phyloP scores from a whole-genome alignment of 176 grass and related monocot genomes.

The Oryza meridionalis region DNA sequence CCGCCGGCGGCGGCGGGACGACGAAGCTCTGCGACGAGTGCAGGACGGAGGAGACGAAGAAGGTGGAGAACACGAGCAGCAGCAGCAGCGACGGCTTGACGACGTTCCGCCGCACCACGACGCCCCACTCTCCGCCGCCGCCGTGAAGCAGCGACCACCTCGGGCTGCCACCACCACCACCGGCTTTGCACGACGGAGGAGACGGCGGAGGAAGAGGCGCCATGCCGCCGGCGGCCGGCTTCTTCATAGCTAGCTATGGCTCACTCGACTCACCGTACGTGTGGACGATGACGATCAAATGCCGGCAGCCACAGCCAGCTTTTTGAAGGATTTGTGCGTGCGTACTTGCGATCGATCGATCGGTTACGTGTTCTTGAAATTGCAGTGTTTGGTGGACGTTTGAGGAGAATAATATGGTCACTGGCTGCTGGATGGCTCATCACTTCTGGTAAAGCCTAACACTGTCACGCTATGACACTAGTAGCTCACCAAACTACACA shows the following conservation, averaged over 20 bases:
- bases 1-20: not conserved
- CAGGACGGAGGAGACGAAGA: slow-evolving; percentile 36
- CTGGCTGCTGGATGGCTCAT: not conserved
- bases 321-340: slow-evolving; percentile 20
- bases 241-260: not conserved
- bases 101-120: slow-evolving; percentile 48
- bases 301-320: not conserved
- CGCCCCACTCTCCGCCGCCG: slow-evolving; percentile 51
- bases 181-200: slow-evolving; percentile 4
- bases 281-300: not conserved
- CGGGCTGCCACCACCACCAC: not conserved
- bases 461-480: not conserved
- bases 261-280: too few species aligned
- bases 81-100: slow-evolving; percentile 49
- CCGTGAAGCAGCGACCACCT: slow-evolving; percentile 20
- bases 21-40: slow-evolving; percentile 38
- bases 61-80: slow-evolving; percentile 52
- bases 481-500: slow-evolving; percentile 46
- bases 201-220: slow-evolving; percentile 28
- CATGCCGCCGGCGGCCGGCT: not conserved
- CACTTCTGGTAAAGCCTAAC: slow-evolving; percentile 36
- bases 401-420: slow-evolving; percentile 1
- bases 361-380: not conserved
- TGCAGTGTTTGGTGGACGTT: not conserved
- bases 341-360: not conserved